phyloP scores from a whole-genome alignment of 2,329 filamentous ascomycete species.

The Aspergillus transmontanensis region DNA sequence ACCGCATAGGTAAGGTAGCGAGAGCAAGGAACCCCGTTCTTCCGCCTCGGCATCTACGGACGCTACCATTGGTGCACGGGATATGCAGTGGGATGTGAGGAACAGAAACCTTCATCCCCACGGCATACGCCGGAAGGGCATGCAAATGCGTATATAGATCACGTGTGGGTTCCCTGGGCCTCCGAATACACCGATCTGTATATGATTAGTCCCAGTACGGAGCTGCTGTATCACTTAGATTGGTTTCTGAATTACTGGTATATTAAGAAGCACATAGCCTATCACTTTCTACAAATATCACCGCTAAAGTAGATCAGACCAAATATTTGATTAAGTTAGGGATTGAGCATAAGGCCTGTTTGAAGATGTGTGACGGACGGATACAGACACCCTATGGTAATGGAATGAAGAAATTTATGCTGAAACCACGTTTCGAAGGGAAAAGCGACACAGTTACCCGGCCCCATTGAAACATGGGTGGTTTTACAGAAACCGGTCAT shows the following conservation, averaged over 20 bases:
- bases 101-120: conserved; percentile 7
- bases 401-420: conserved; percentile 12
- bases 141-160: conserved; percentile 9
- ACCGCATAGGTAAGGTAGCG: conserved; percentile 1
- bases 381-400: not conserved
- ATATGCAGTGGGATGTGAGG: conserved; percentile 1
- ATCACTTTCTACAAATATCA: not conserved
- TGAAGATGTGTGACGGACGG: not conserved
- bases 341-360: not conserved
- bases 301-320: not conserved
- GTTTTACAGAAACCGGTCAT: not conserved
- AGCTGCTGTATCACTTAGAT: not conserved
- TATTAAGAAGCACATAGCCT: not conserved
- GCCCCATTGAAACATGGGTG: not conserved
- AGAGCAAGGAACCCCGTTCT: conserved; percentile 1
- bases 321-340: not conserved
- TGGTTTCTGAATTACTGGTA: not conserved
- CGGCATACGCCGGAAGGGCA: conserved; percentile 19
- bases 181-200: not conserved
- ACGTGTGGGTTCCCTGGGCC: conserved; percentile 1
- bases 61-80: not conserved
- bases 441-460: not conserved
- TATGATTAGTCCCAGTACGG: not conserved
- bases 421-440: conserved; percentile 9
- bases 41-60: not conserved